Conservation (phyloP, 352 stramenopile species). For the Phytophthora niederhauseri region DNA sequence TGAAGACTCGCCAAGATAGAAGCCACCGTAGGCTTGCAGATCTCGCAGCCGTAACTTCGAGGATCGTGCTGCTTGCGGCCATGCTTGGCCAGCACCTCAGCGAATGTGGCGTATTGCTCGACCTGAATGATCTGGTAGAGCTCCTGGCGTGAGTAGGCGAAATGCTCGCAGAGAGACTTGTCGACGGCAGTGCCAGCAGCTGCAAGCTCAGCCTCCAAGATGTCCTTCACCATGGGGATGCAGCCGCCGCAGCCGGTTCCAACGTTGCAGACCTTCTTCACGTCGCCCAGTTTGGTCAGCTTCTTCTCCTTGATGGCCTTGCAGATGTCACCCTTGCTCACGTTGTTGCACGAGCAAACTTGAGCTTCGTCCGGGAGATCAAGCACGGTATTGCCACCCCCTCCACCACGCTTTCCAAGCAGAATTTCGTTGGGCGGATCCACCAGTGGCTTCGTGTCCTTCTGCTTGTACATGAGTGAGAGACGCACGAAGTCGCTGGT, state of each 20-base stretch:
- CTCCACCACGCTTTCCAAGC: conserved; percentile 45
- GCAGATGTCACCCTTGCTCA: conserved; percentile 86
- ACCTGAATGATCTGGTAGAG: conserved; percentile 89
- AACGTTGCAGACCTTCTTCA: conserved; percentile 90
- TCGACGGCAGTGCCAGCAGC: conserved; percentile 87
- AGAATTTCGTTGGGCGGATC: conserved; percentile 66
- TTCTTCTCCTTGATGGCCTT: conserved; percentile 76
- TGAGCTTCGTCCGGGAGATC: conserved; percentile 82
- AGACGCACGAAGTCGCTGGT: conserved; percentile 90
- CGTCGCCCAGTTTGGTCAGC: conserved; percentile 63
- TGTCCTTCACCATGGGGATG: conserved; percentile 90
- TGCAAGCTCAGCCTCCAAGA: conserved; percentile 85
- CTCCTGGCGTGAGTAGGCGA: conserved; percentile 89
- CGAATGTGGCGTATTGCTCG: conserved; percentile 87
- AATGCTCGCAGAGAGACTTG: conserved; percentile 93
- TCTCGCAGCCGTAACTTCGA: conserved; percentile 85
- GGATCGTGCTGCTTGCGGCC: conserved; percentile 54
- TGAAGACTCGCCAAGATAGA: conserved; percentile 91
- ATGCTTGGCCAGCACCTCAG: conserved; percentile 85
- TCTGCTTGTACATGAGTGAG: conserved; percentile 60
- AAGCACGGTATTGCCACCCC: conserved; percentile 42
- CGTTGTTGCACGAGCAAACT: conserved; percentile 95
- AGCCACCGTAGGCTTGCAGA: conserved; percentile 92
- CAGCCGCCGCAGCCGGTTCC: conserved; percentile 92
- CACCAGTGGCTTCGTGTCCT: conserved; percentile 56